Percentiles rank a stretch among this genome's conserved stretches.
These are phyloP conservation scores for Citrullus amarus DNA, from an alignment of 306 rosid genomes.

Conservation along the genomic window DNA sequence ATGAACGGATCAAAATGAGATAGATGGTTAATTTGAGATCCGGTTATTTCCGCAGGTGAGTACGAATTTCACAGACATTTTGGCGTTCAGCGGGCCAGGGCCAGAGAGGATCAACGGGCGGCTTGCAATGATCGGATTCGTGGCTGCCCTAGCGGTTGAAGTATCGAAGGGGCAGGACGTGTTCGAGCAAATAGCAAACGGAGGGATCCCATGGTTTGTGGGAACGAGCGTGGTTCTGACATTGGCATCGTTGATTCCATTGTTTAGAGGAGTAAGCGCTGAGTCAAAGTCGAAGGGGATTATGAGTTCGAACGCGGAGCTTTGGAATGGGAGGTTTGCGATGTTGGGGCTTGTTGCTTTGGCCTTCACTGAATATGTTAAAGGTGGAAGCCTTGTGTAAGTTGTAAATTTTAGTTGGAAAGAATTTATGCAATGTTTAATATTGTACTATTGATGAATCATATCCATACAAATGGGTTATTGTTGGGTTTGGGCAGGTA, in stretches of 20 bases:
- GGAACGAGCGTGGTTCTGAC: slow-evolving; percentile 43
- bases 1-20: not conserved
- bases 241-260: slow-evolving; percentile 57
- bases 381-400: slow-evolving; percentile 33
- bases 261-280: slow-evolving; percentile 49
- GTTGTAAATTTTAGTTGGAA: not conserved
- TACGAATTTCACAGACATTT: slow-evolving; percentile 38
- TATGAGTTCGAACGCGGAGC: slow-evolving; percentile 59
- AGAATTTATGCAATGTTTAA: not conserved
- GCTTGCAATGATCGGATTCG: slow-evolving; percentile 81
- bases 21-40: not conserved
- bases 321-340: slow-evolving; percentile 79
- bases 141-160: slow-evolving; percentile 62
- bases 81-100: slow-evolving; percentile 74
- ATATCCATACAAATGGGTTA: not conserved
- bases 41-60: slow-evolving; percentile 14
- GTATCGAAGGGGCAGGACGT: slow-evolving; percentile 50
- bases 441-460: not conserved
- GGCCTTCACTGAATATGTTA: slow-evolving; percentile 54
- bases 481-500: not conserved
- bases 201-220: slow-evolving; percentile 60
- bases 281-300: slow-evolving; percentile 51
- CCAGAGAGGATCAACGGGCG: slow-evolving; percentile 94
- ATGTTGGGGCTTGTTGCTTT: slow-evolving; percentile 78
- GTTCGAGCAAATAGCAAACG: slow-evolving; percentile 43